Conservation (phyloP, 805 yeast species). For the Candida insectorum region DNA sequence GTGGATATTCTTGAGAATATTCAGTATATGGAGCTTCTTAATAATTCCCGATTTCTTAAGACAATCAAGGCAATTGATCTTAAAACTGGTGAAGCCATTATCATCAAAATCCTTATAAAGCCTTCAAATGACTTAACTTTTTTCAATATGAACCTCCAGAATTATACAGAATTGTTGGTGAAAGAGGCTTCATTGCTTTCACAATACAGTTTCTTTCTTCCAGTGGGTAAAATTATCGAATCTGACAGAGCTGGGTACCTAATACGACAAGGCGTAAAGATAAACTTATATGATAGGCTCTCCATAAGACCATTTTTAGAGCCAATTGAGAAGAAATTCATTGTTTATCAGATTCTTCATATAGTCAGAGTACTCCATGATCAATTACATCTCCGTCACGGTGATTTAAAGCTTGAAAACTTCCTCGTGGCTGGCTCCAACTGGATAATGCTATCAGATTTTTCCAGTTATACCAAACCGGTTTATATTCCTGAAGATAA, state of each 20-base stretch:
- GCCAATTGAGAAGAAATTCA: slow-evolving; percentile 76
- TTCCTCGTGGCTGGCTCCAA: slow-evolving; percentile 84
- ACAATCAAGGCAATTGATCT: slow-evolving; percentile 75
- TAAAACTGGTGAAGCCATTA: slow-evolving; percentile 62
- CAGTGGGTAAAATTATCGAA: slow-evolving; percentile 73
- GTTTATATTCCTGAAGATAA: slow-evolving; percentile 84
- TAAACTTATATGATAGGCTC: slow-evolving; percentile 83
- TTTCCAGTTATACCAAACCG: slow-evolving; percentile 77
- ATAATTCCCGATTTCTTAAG: slow-evolving; percentile 80
- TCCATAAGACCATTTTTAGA: slow-evolving; percentile 85
- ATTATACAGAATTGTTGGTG: slow-evolving; percentile 23
- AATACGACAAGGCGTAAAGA: slow-evolving; percentile 74
- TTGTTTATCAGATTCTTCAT: slow-evolving; percentile 74
- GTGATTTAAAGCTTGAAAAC: slow-evolving; percentile 91
- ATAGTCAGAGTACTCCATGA: slow-evolving; percentile 63
- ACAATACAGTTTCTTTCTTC: slow-evolving; percentile 57
- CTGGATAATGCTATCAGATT: slow-evolving; percentile 81
- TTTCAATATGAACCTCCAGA: slow-evolving; percentile 21
- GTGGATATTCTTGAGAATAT: slow-evolving; percentile 73
- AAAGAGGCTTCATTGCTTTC: slow-evolving; percentile 40
- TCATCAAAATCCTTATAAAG: slow-evolving; percentile 77
- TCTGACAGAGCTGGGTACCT: slow-evolving; percentile 91
- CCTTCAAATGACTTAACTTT: slow-evolving; percentile 21
- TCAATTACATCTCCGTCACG: slow-evolving; percentile 60
- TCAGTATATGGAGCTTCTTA: slow-evolving; percentile 72